Conservation (phyloP, 2,329 filamentous ascomycete genomes). For the Lasiodiplodia hormozganensis region DNA sequence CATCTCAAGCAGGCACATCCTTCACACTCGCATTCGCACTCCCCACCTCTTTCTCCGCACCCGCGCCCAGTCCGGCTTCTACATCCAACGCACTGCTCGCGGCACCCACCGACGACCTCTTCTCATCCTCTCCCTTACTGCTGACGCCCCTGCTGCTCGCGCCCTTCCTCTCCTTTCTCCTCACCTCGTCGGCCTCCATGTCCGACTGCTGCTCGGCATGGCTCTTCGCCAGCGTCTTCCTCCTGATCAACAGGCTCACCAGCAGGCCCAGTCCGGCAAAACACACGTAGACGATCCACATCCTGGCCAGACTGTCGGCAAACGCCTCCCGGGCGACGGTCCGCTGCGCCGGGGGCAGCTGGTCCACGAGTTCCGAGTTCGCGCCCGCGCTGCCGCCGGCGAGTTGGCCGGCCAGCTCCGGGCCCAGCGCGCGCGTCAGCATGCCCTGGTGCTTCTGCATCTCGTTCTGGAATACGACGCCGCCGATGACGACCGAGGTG, state of each 20-base stretch:
- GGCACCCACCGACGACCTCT: neutral
- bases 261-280: slow-evolving; percentile 50
- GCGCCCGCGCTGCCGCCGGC: slow-evolving; percentile 67
- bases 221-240: slow-evolving; percentile 50
- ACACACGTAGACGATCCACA: slow-evolving; percentile 58
- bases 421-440: slow-evolving; percentile 60
- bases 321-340: slow-evolving; percentile 51
- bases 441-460: slow-evolving; percentile 64
- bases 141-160: neutral
- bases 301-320: slow-evolving; percentile 51
- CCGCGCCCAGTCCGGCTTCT: neutral
- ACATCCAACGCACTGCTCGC: neutral
- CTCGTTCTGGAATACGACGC: slow-evolving; percentile 80
- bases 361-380: slow-evolving; percentile 64
- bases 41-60: neutral
- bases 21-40: slow-evolving; percentile 7
- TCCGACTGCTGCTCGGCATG: slow-evolving; percentile 59
- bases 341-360: slow-evolving; percentile 57
- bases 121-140: neutral
- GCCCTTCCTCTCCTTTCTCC: slow-evolving; percentile 4
- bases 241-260: slow-evolving; percentile 49
- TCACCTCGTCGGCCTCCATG: slow-evolving; percentile 50
- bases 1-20: neutral
- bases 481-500: slow-evolving; percentile 73
- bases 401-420: slow-evolving; percentile 58